A percentile compares a stretch with the other conserved stretches of the same genome.
Evolutionary conservation across 495 filamentous ascomycete genomes (phyloP).

Genomic region (Chaetomidium leptoderma): DNA sequence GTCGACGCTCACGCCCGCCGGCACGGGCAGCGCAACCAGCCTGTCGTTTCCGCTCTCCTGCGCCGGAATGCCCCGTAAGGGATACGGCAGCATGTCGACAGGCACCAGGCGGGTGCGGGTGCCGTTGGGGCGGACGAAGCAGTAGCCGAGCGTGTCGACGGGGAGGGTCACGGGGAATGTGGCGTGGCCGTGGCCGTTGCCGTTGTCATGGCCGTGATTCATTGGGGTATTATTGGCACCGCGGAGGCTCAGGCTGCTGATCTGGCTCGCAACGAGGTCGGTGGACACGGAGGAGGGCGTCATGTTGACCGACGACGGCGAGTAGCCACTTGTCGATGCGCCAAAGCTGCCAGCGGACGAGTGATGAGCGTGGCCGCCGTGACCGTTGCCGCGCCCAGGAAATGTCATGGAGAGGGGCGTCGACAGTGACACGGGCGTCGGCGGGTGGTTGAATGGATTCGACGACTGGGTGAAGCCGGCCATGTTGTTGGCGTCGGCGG

Average conservation of each 20-base stretch:
- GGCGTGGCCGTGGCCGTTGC: neutral
- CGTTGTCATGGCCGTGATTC: neutral
- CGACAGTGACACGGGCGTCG: neutral
- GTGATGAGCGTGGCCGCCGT: neutral
- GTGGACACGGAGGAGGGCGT: neutral
- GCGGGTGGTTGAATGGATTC: neutral
- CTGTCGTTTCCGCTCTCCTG: conserved; percentile 27
- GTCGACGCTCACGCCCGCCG: conserved; percentile 31
- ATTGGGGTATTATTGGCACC: neutral
- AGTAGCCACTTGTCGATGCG: neutral
- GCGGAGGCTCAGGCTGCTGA: neutral
- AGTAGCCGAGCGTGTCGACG: conserved; percentile 38
- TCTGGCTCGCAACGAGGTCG: neutral
- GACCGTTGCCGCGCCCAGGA: neutral
- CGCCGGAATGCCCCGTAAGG: conserved; percentile 35
- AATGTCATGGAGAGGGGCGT: neutral
- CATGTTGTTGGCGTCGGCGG: neutral
- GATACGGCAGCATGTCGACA: conserved; percentile 56
- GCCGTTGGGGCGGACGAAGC: conserved; percentile 55
- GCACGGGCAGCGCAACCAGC: conserved; percentile 43
- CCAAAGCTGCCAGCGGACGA: neutral
- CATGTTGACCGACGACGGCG: neutral
- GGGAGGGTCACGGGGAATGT: conserved; percentile 1
- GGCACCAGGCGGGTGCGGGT: conserved; percentile 59
- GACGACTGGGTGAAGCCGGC: conserved; percentile 1